Conservation (phyloP, 768 basidiomycete species). For the Cystobasidium ongulense region DNA sequence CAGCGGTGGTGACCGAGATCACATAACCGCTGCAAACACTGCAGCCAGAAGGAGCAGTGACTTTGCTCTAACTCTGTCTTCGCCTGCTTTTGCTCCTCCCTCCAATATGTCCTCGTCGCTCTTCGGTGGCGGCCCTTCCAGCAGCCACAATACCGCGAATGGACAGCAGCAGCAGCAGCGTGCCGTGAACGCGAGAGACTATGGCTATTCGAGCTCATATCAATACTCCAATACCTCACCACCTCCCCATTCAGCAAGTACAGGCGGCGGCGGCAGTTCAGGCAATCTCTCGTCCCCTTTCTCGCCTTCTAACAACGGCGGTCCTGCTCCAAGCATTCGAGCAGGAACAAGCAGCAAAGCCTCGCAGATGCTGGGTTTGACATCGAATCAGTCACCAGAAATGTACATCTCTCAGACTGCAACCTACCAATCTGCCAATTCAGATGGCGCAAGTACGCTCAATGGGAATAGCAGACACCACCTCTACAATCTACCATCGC, state of each 20-base stretch:
- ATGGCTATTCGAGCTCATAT: neutral
- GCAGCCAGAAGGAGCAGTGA: neutral
- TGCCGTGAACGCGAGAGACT: neutral
- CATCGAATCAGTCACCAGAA: neutral
- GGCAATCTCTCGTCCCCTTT: neutral
- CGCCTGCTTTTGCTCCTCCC: neutral
- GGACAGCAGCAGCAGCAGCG: too few relatives aligned
- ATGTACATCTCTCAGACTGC: neutral
- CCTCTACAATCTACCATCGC: neutral
- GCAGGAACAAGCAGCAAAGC: neutral
- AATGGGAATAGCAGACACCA: neutral
- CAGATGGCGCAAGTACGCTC: neutral
- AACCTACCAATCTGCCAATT: neutral
- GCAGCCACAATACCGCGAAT: neutral
- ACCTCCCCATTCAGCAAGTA: neutral
- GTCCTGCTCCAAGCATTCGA: neutral
- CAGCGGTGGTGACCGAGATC: neutral
- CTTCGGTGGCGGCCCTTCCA: neutral
- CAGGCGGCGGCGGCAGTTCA: neutral
- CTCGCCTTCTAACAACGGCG: neutral
- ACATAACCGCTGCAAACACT: neutral
- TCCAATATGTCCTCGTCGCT: neutral
- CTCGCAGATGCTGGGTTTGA: slow-evolving; percentile 10
- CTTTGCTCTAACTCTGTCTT: too few relatives aligned
- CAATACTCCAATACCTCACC: neutral